A percentile compares a stretch with the other conserved stretches of the same genome.
Conservation (phyloP, 2,329 filamentous ascomycete species). For the Bipolaris oryzae region DNA sequence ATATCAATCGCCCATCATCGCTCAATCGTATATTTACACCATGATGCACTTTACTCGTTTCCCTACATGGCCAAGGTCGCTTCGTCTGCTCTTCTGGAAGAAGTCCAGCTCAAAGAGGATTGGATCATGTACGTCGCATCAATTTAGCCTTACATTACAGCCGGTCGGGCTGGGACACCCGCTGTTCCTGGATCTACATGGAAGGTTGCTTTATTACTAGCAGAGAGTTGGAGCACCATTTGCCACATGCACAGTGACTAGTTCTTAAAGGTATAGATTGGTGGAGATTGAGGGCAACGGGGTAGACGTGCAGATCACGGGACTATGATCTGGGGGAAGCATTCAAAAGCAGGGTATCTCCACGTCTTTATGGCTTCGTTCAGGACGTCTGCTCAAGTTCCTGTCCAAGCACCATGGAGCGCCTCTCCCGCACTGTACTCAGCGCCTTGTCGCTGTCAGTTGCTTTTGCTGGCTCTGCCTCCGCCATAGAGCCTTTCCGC, state of each 20-base stretch:
- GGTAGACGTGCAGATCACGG: conserved; percentile 18
- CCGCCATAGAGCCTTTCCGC: conserved; percentile 52
- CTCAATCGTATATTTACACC: conserved; percentile 7
- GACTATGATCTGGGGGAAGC: conserved; percentile 3
- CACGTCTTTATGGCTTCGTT: conserved; percentile 6
- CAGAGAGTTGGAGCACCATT: conserved; percentile 7
- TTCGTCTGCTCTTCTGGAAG: conserved; percentile 24
- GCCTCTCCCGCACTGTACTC: conserved; percentile 34
- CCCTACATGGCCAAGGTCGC: conserved; percentile 17
- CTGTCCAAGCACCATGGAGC: conserved; percentile 34
- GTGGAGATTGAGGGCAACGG: conserved; percentile 2
- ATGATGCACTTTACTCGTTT: background rate
- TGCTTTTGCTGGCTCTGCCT: conserved; percentile 26
- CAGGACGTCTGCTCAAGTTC: conserved; percentile 12
- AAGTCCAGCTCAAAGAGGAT: conserved; percentile 11
- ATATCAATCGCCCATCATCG: conserved; percentile 9
- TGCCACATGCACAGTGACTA: conserved; percentile 17
- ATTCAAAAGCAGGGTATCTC: conserved; percentile 23
- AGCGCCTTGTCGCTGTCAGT: conserved; percentile 34
- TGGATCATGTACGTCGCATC: conserved; percentile 9
- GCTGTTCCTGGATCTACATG: conserved; percentile 12
- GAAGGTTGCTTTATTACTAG: background rate
- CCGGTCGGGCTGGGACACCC: conserved; percentile 24
- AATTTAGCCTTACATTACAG: conserved; percentile 43
- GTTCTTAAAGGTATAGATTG: conserved; percentile 27